Evolutionary conservation across 2,329 filamentous ascomycete genomes (phyloP).

Genomic region (Teratosphaeria gauchensis): DNA sequence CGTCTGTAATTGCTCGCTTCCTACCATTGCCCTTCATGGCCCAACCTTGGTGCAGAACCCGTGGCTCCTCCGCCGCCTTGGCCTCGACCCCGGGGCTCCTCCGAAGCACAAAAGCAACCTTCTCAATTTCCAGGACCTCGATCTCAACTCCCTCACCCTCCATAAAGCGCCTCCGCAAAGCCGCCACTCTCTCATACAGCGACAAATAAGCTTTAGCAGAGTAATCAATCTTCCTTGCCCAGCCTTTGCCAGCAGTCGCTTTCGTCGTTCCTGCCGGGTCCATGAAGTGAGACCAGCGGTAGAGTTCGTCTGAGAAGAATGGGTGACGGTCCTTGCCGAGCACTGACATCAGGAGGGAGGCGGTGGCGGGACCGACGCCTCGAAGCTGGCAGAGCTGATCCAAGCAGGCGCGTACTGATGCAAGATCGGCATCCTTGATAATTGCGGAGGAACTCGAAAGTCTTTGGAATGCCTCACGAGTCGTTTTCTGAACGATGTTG

Average conservation of each 20-base stretch:
- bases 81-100: slow-evolving; percentile 17
- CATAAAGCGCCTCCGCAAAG: slow-evolving; percentile 36
- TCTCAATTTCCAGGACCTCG: slow-evolving; percentile 55
- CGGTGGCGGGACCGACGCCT: slow-evolving; percentile 71
- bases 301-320: slow-evolving; percentile 76
- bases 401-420: not conserved
- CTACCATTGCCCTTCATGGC: too few relatives aligned
- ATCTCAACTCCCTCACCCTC: slow-evolving; percentile 24
- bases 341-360: slow-evolving; percentile 61
- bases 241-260: slow-evolving; percentile 26
- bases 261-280: slow-evolving; percentile 3
- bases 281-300: slow-evolving; percentile 56
- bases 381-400: slow-evolving; percentile 47
- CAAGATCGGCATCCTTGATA: slow-evolving; percentile 6
- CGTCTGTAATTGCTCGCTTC: too few relatives aligned
- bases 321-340: slow-evolving; percentile 50
- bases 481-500: slow-evolving; percentile 37
- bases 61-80: too few relatives aligned
- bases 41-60: too few relatives aligned
- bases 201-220: slow-evolving; percentile 56
- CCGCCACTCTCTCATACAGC: slow-evolving; percentile 35
- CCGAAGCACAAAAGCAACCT: slow-evolving; percentile 61
- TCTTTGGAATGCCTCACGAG: slow-evolving; percentile 42
- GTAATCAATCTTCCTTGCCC: slow-evolving; percentile 55
- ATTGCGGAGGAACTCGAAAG: slow-evolving; percentile 26